phyloP scores from a whole-genome alignment of 106 monocot species.

The Vanilla planifolia region DNA sequence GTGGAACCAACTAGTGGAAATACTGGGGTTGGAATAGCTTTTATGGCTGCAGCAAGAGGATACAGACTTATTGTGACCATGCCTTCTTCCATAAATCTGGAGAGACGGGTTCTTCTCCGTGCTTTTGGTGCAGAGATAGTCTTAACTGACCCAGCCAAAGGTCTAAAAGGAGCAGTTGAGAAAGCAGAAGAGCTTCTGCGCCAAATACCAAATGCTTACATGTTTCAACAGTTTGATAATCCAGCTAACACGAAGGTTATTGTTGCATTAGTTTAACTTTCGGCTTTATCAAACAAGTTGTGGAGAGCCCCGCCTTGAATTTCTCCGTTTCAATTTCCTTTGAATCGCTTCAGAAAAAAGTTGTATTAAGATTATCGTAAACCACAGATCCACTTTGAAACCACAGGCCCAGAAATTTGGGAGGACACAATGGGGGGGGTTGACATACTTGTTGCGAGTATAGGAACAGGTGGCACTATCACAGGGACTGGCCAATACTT shows the following conservation, averaged over 20 bases:
- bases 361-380: slow-evolving; percentile 28
- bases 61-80: slow-evolving; percentile 83
- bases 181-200: slow-evolving; percentile 76
- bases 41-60: slow-evolving; percentile 84
- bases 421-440: slow-evolving; percentile 82
- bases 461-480: slow-evolving; percentile 94
- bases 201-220: slow-evolving; percentile 65
- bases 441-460: slow-evolving; percentile 79
- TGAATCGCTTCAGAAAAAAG: not conserved
- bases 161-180: slow-evolving; percentile 79
- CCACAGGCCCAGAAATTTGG: slow-evolving; percentile 98
- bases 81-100: slow-evolving; percentile 83
- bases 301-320: not conserved
- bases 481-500: slow-evolving; percentile 76
- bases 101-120: slow-evolving; percentile 72
- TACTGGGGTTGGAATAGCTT: slow-evolving; percentile 83
- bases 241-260: slow-evolving; percentile 74
- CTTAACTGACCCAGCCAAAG: slow-evolving; percentile 74
- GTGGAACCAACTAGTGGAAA: slow-evolving; percentile 93
- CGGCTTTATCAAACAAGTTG: not conserved
- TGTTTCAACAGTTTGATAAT: slow-evolving; percentile 97
- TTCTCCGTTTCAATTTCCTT: not conserved
- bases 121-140: slow-evolving; percentile 89
- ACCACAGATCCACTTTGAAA: slow-evolving; percentile 96
- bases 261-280: not conserved